These are phyloP conservation scores for Phascolomyces articulosus DNA, from an alignment of 371 early-diverging fungal species.

Conservation along the genomic window DNA sequence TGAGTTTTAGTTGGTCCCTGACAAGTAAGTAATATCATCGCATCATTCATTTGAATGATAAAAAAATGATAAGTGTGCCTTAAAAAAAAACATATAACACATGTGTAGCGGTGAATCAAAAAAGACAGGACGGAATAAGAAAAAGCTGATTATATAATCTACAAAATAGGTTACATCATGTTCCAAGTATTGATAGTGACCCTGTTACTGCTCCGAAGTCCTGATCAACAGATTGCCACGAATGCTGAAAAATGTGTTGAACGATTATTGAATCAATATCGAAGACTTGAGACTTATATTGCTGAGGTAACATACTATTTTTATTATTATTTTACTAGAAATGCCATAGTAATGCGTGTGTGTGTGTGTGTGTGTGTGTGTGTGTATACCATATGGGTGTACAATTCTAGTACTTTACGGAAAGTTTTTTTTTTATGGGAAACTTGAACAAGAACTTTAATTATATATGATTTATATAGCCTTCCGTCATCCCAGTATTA, in stretches of 20 bases:
- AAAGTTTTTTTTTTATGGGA: too few species aligned
- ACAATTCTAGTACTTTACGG: too few species aligned
- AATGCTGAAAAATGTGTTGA: slow-evolving; percentile 20
- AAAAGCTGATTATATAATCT: slow-evolving; percentile 5
- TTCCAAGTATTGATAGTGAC: slow-evolving; percentile 27
- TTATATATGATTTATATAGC: too few species aligned
- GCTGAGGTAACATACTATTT: slow-evolving; percentile 41
- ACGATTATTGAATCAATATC: slow-evolving; percentile 17
- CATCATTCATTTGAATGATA: too few species aligned
- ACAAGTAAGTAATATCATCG: slow-evolving; percentile 29
- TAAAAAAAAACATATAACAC: too few species aligned
- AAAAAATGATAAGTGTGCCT: too few species aligned
- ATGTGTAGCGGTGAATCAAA: not conserved
- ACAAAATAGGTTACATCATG: slow-evolving; percentile 23
- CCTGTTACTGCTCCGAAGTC: slow-evolving; percentile 24
- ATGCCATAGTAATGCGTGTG: not conserved
- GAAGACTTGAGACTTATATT: slow-evolving; percentile 23
- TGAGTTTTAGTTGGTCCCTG: slow-evolving; percentile 39
- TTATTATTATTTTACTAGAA: not conserved
- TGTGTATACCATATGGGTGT: too few species aligned
- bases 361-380: too few species aligned
- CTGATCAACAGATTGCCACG: slow-evolving; percentile 14
- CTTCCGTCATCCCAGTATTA: too few species aligned
- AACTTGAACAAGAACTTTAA: too few species aligned
- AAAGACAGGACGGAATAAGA: not conserved